Percentiles rank a stretch among this genome's conserved stretches.
These are phyloP conservation scores for Leishmania martiniquensis DNA, from an alignment of 208 protist genomes.

Conservation along the genomic window DNA sequence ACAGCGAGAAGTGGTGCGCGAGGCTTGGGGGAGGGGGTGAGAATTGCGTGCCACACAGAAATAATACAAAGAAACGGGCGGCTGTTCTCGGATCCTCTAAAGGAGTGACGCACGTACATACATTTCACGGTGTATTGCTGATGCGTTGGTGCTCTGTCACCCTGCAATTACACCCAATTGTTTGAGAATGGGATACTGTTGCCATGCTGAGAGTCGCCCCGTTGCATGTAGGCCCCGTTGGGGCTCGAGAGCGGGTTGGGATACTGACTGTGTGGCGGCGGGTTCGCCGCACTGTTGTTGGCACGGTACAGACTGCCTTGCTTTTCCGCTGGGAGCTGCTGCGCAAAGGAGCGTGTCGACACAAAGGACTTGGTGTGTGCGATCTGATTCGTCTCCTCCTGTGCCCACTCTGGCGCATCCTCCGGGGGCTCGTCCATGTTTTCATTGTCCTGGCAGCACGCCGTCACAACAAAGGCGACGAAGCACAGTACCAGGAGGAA, in stretches of 20 bases:
- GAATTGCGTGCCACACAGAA: background rate
- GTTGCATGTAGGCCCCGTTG: background rate
- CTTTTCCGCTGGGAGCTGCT: background rate
- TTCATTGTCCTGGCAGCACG: slow-evolving; percentile 47
- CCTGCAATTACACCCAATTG: slow-evolving; percentile 12
- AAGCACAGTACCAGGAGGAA: slow-evolving; percentile 34
- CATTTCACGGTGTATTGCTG: background rate
- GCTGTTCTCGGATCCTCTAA: background rate
- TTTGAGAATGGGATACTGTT: background rate
- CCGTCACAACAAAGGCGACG: slow-evolving; percentile 33
- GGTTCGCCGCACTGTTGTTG: background rate
- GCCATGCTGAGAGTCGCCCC: background rate
- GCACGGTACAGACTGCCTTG: slow-evolving; percentile 7
- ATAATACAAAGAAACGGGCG: background rate
- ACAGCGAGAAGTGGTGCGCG: background rate
- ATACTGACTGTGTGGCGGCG: slow-evolving; percentile 3
- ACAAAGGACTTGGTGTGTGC: slow-evolving; percentile 38
- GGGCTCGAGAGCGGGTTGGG: background rate
- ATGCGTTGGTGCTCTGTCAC: background rate
- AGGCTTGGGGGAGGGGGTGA: background rate
- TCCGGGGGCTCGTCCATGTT: slow-evolving; percentile 60
- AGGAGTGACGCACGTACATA: background rate
- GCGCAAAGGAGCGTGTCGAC: slow-evolving; percentile 33
- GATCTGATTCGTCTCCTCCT: slow-evolving; percentile 24
- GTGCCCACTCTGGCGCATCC: slow-evolving; percentile 50